Evolutionary conservation across 495 filamentous ascomycete species (phyloP), one percentile per base, ranked within the genome.

Genomic region (Xylaria flabelliformis): DNA sequence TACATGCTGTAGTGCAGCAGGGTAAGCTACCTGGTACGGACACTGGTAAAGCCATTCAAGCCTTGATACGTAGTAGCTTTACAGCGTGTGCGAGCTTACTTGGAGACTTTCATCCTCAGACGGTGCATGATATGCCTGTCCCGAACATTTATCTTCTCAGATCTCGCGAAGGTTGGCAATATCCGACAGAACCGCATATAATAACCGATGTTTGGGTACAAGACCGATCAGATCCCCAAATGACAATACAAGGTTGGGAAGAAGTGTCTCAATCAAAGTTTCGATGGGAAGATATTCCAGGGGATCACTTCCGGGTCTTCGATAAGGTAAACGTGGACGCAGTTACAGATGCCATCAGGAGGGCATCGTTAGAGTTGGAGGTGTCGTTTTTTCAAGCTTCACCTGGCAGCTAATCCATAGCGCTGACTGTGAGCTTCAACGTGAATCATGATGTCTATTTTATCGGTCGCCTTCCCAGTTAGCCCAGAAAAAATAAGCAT

Each of bases 111-210:
- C 26, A 10, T 29, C 51, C 51, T 26, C 21, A 24, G 7, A 55
- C 12, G 26, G 51, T 6, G 17, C 10, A 55, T 55, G 51, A 55
- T 5, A 55, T 29, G 51, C 24, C 51, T 55, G 24, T 19, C 51
- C 51, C 51, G 26, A 55, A 15, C 1, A 10, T 71, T 6, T 71
- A 61, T 41, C 59, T 64, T 29, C 59, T 71, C 10, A 32, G 69
- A n/a, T 64, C 69, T 17, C 69, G 69, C 21, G 69, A 71, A 34
- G 69, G 58, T 24, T 71, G 69, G 69, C 48, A 64, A 39, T 46
- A 71, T 13, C 69, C 69, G 9, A 53, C 69, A 39, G 36, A 56
- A 9, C 69, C 69, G 17, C 41, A 55, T 64, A 13, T 36, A 59
- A 32, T 64, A 2, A 63, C 62, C 29, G 64, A 71, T 15, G 59